Evolutionary conservation across 352 stramenopile species (phyloP).

Genomic region (Aphanomyces invadans): DNA sequence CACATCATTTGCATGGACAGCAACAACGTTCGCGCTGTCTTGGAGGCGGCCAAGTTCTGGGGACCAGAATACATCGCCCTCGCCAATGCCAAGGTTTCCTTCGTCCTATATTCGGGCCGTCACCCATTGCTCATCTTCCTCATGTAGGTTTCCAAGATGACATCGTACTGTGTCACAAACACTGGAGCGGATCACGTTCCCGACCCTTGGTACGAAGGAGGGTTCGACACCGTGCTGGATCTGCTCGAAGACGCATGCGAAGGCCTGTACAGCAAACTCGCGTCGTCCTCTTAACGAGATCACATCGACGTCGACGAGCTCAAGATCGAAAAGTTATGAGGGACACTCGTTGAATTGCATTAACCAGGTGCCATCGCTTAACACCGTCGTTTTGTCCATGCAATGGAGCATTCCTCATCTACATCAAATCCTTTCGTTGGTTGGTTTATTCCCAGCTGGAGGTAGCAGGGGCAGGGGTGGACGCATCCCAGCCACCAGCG

Average conservation of each 20-base stretch:
- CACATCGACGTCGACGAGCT: background rate
- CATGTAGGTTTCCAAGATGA: conserved; percentile 84
- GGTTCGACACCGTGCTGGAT: conserved; percentile 85
- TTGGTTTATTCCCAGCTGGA: conserved; percentile 75
- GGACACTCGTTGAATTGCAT: conserved; percentile 48
- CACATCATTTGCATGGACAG: conserved; percentile 87
- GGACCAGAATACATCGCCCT: conserved; percentile 42
- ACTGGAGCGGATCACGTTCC: conserved; percentile 50
- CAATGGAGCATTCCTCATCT: conserved; percentile 31
- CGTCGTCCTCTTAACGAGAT: background rate
- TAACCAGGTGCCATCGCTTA: conserved; percentile 90
- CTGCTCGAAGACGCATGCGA: conserved; percentile 81
- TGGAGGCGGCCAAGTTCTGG: conserved; percentile 75
- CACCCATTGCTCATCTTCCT: too few relatives aligned
- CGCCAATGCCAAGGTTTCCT: conserved; percentile 45
- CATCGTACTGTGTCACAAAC: conserved; percentile 67
- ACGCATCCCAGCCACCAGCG: conserved; percentile 43
- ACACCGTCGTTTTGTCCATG: conserved; percentile 91
- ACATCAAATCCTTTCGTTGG: conserved; percentile 22
- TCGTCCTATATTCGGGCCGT: background rate
- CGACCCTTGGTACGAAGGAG: conserved; percentile 83
- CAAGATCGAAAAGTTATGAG: too few relatives aligned
- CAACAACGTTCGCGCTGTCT: conserved; percentile 72
- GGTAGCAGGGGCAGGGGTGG: conserved; percentile 34
- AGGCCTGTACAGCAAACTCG: conserved; percentile 59